Conservation (phyloP, 495 filamentous ascomycete species). For the Hypoxylon rickii region DNA sequence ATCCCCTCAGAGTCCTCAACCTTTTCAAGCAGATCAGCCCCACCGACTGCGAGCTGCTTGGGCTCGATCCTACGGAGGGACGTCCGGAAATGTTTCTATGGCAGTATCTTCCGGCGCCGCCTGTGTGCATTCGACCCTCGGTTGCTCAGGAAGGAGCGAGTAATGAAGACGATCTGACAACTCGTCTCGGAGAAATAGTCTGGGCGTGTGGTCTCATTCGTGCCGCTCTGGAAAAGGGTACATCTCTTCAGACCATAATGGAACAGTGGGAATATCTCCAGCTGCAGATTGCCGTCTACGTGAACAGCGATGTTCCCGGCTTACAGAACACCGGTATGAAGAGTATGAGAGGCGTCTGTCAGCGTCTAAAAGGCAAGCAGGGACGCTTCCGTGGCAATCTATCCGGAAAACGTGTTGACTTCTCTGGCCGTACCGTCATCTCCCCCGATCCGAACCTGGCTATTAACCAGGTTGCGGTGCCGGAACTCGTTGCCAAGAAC, state of each 20-base stretch:
- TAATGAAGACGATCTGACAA: conserved; percentile 95
- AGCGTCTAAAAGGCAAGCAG: conserved; percentile 94
- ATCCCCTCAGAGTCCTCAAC: conserved; percentile 85
- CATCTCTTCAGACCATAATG: conserved; percentile 86
- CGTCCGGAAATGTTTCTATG: conserved; percentile 97
- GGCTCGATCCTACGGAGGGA: conserved; percentile 82
- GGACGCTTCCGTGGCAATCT: conserved; percentile 96
- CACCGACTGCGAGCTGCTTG: conserved; percentile 86
- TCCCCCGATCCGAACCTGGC: conserved; percentile 93
- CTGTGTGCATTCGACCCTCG: conserved; percentile 89
- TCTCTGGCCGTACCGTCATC: conserved; percentile 96
- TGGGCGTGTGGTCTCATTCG: conserved; percentile 84
- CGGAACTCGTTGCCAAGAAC: conserved; percentile 85
- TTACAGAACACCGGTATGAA: conserved; percentile 76
- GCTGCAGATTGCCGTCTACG: conserved; percentile 92
- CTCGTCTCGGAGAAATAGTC: conserved; percentile 91
- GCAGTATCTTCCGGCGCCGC: conserved; percentile 93
- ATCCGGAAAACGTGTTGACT: conserved; percentile 97
- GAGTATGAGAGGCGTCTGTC: conserved; percentile 88
- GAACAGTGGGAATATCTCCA: conserved; percentile 98
- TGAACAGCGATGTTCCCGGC: conserved; percentile 95
- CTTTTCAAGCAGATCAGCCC: conserved; percentile 86
- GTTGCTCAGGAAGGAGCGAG: conserved; percentile 88
- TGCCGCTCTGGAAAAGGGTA: conserved; percentile 76
- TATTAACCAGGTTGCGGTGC: conserved; percentile 93